Base-by-base conservation (phyloP, 148 eudicot species). In the Heliosperma pusillum region DNA sequence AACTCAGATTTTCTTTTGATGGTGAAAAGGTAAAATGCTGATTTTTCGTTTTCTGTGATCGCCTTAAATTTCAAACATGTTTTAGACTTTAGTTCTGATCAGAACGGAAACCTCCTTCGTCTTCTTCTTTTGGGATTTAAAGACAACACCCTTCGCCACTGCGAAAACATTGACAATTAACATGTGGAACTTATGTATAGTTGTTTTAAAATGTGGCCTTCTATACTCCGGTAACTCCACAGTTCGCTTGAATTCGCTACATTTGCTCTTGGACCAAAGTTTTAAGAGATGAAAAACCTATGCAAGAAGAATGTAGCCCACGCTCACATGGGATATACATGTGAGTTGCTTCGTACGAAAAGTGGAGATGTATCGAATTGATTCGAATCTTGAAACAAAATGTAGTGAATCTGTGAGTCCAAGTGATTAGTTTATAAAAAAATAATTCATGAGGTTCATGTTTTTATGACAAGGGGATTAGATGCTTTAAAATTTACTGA, bases 1-100 rank as follows among this genome's bases (percentile, higher is more conserved):
- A 87, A 90, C 64, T 90, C 98, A 10, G 89, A 88, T 25, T 93
- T 90, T 71, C 21, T 93, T 53, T 36, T 90, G 58, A 85, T 93
- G 93, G 86, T 92, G 24, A 78, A 78, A 72, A 90, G 91, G 99
- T 90, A 67, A 65, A 47, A n/a, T 52, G 29, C 19, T 69, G 24
- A 6, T 66, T 20, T 3, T 59, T 59, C 8, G 2, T 21, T 22
- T 59, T 4, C 10, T 21, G 8, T n/a, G 10, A n/a, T 20, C 29
- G 42, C 42, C 63, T 59, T 5, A 59, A 59, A 20, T 59, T 59
- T 22, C 26, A 27, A 21, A 20, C 63, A 17, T 21, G 5, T 36
- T 36, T 6, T 36, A 36, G 42, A 2, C 7, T 36, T 6, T 36
- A 36, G 42, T 36, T 36, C 42, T 36, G 42, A 33, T 36, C 8